Conservation (phyloP, 192 early-diverging fungal genomes). For the Lunasporangiospora selenospora region DNA sequence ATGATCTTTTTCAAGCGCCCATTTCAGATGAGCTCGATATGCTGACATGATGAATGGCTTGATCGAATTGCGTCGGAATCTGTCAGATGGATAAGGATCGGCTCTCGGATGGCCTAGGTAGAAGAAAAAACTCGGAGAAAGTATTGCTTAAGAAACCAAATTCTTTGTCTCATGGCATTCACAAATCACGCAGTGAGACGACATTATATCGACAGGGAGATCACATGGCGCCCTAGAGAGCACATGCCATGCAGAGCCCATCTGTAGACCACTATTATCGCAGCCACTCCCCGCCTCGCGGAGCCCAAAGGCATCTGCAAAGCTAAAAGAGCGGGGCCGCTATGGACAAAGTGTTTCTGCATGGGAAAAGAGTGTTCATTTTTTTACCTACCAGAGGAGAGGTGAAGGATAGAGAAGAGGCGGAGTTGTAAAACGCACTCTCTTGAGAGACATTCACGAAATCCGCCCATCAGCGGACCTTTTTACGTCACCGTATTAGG, state of each 20-base stretch:
- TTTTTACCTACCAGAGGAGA: too few species aligned
- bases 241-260: slow-evolving; percentile 26
- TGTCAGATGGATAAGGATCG: neutral
- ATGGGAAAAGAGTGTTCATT: too few species aligned
- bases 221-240: slow-evolving; percentile 29
- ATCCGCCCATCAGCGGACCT: too few species aligned
- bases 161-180: too few species aligned
- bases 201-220: slow-evolving; percentile 1
- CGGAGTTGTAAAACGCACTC: too few species aligned
- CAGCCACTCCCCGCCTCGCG: slow-evolving; percentile 13
- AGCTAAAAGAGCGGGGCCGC: slow-evolving; percentile 17
- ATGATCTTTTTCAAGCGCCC: slow-evolving; percentile 8
- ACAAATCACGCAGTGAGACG: neutral
- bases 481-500: too few species aligned
- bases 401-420: too few species aligned
- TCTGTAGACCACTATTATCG: slow-evolving; percentile 23
- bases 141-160: neutral
- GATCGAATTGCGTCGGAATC: neutral
- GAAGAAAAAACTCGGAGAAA: neutral
- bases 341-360: slow-evolving; percentile 15
- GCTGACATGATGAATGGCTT: slow-evolving; percentile 3
- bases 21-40: neutral
- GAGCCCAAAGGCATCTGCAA: slow-evolving; percentile 13
- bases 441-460: too few species aligned
- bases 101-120: neutral